Evolutionary conservation across 2,329 filamentous ascomycete species (phyloP).

Genomic region (Botryotinia calthae): DNA sequence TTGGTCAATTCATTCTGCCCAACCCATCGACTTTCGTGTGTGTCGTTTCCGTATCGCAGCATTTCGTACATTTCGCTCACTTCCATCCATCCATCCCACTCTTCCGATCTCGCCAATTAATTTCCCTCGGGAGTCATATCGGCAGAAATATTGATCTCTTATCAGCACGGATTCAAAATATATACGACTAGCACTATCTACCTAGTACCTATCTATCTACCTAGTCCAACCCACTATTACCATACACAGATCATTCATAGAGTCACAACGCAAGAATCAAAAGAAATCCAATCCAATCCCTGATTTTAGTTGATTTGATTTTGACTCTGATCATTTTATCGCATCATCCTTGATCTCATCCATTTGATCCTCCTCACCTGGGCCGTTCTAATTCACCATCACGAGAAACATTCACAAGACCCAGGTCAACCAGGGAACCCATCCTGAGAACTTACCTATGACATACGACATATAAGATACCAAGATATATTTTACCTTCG

Average conservation of each 20-base stretch:
- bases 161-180: constrained; percentile 10
- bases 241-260: background rate
- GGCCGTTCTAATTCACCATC: constrained; percentile 3
- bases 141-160: constrained; percentile 4
- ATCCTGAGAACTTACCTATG: background rate
- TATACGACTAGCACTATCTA: background rate
- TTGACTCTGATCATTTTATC: background rate
- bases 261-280: background rate
- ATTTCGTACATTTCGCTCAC: background rate
- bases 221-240: background rate
- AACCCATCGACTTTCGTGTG: background rate
- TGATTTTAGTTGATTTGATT: background rate
- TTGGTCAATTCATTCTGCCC: background rate
- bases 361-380: constrained; percentile 1
- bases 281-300: background rate
- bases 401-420: constrained; percentile 21
- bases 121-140: background rate
- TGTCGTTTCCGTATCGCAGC: background rate
- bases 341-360: background rate
- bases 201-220: background rate
- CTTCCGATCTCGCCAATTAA: constrained; percentile 16
- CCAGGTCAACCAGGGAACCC: background rate
- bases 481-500: background rate
- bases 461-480: background rate
- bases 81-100: background rate